phyloP scores from a whole-genome alignment of 169 alveolate genomes.

The Cryptosporidium parvum region DNA sequence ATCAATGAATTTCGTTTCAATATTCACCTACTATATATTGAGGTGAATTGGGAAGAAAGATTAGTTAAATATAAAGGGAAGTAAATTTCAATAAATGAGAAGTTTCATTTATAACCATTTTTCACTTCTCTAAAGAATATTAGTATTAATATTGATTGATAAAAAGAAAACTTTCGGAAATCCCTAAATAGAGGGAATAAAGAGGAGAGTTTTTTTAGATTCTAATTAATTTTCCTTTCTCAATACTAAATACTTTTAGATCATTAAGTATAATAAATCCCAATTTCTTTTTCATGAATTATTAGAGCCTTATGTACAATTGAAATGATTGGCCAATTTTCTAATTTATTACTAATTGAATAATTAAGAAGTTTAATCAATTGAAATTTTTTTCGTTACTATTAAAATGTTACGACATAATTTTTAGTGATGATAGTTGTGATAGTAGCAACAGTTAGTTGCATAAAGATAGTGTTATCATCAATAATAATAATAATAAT shows the following conservation, averaged over 20 bases:
- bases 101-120: neutral
- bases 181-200: neutral
- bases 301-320: neutral
- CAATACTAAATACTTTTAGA: neutral
- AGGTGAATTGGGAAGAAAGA: neutral
- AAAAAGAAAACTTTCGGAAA: neutral
- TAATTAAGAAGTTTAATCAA: too few species aligned
- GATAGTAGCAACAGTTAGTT: too few species aligned
- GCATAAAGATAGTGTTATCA: too few species aligned
- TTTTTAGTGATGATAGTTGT: too few species aligned
- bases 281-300: neutral
- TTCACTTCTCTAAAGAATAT: neutral
- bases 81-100: neutral
- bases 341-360: neutral
- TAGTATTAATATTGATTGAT: neutral
- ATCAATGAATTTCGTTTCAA: neutral
- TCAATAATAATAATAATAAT: too few species aligned
- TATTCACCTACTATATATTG: neutral
- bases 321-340: neutral
- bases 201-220: neutral
- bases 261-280: neutral
- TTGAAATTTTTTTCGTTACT: neutral
- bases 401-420: neutral
- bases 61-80: neutral
- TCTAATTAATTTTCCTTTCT: neutral